Evolutionary conservation across 306 rosid species (phyloP).

Genomic region (Senna siamea): DNA sequence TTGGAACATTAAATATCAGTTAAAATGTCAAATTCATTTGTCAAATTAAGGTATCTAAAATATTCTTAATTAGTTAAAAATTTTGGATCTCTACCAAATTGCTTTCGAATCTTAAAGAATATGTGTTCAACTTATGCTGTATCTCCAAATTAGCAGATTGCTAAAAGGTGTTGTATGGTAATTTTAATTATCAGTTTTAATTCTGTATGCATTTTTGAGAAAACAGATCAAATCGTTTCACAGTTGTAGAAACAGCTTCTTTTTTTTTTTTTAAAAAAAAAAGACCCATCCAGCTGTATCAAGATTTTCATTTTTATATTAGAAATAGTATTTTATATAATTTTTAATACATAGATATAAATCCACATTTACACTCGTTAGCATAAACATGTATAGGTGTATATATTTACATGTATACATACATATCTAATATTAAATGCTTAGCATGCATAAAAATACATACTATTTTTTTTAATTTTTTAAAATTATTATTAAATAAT

Average conservation of each 20-base stretch:
- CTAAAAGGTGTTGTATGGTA: not conserved
- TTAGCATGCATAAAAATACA: too few species aligned
- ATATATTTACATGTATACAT: too few species aligned
- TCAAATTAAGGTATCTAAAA: not conserved
- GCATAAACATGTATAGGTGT: too few species aligned
- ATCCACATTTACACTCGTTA: too few species aligned
- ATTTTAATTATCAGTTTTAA: not conserved
- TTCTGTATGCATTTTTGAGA: not conserved
- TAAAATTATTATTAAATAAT: too few species aligned
- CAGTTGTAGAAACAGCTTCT: not conserved
- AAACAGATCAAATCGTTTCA: not conserved
- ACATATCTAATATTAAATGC: too few species aligned
- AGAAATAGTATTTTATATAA: too few species aligned
- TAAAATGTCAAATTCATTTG: not conserved
- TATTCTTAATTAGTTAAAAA: too few species aligned
- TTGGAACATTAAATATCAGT: not conserved
- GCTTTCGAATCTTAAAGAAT: not conserved
- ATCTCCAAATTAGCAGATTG: not conserved
- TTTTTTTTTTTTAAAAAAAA: too few species aligned
- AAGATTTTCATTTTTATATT: not conserved
- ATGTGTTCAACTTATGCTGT: not conserved
- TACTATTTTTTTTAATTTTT: too few species aligned
- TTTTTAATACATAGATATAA: too few species aligned
- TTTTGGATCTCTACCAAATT: not conserved
- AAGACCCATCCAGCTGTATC: not conserved